These are phyloP conservation scores for Delonix regia DNA, from an alignment of 306 rosid species.

Conservation along the genomic window DNA sequence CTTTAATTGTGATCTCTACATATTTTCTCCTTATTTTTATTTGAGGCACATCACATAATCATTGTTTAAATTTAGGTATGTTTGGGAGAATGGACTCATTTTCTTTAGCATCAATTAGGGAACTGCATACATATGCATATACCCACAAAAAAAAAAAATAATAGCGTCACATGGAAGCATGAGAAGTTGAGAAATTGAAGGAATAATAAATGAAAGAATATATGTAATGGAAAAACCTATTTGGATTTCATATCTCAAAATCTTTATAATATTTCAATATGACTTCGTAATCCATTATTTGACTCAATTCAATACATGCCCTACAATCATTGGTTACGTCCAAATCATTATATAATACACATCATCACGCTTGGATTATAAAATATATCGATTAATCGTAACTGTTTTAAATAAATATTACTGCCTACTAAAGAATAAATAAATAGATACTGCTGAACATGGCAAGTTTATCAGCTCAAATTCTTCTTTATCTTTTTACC, in stretches of 20 bases:
- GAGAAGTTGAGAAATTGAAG: constrained; percentile 5
- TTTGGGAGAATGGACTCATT: neutral
- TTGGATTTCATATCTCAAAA: neutral
- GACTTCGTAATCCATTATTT: neutral
- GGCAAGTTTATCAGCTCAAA: neutral
- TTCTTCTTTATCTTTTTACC: too few relatives aligned
- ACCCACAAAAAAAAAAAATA: neutral
- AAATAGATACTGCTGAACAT: neutral
- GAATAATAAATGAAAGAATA: neutral
- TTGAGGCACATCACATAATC: neutral
- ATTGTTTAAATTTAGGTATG: neutral
- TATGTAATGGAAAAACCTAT: neutral
- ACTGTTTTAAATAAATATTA: neutral
- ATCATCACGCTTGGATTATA: neutral
- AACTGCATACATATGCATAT: neutral
- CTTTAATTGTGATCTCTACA: neutral
- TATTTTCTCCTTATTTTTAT: neutral
- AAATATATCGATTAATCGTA: neutral
- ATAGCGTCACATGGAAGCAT: constrained; percentile 8
- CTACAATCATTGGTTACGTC: neutral
- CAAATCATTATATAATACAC: neutral
- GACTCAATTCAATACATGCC: neutral
- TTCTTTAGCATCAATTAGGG: neutral
- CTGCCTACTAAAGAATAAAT: neutral
- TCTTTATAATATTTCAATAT: neutral